phyloP scores from a whole-genome alignment of 495 filamentous ascomycete species.

The Pseudoneurospora amorphoporcata region DNA sequence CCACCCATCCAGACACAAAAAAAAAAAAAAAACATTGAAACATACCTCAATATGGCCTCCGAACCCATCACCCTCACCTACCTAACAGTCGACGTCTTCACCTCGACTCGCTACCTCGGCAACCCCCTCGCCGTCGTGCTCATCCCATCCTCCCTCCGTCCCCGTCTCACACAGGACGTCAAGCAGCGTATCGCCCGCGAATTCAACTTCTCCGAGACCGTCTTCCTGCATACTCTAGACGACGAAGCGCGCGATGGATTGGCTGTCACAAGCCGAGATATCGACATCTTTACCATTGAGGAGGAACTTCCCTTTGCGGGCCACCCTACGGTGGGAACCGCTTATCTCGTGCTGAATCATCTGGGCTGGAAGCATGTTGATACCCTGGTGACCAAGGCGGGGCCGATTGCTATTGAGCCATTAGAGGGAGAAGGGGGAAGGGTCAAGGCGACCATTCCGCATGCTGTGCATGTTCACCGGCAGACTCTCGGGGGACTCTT shows the following conservation, averaged over 20 bases:
- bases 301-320: conserved; percentile 65
- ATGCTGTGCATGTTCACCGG: conserved; percentile 53
- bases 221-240: conserved; percentile 55
- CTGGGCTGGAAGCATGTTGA: conserved; percentile 23
- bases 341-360: conserved; percentile 40
- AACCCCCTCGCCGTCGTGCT: conserved; percentile 60
- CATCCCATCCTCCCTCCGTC: conserved; percentile 30
- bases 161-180: conserved; percentile 32
- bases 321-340: conserved; percentile 66
- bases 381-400: conserved; percentile 52
- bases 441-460: conserved; percentile 50
- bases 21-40: neutral
- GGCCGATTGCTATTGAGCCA: conserved; percentile 30
- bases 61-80: conserved; percentile 30
- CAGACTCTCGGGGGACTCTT: conserved; percentile 18
- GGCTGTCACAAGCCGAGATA: conserved; percentile 20
- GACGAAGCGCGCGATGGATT: neutral
- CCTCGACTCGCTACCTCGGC: conserved; percentile 42
- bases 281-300: conserved; percentile 62
- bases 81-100: conserved; percentile 62
- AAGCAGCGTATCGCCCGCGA: conserved; percentile 62
- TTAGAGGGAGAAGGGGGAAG: neutral
- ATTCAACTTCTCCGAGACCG: conserved; percentile 80
- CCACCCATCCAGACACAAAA: neutral
- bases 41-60: neutral